Evolutionary conservation across 768 basidiomycete genomes (phyloP).

Genomic region (Calocera viscosa): DNA sequence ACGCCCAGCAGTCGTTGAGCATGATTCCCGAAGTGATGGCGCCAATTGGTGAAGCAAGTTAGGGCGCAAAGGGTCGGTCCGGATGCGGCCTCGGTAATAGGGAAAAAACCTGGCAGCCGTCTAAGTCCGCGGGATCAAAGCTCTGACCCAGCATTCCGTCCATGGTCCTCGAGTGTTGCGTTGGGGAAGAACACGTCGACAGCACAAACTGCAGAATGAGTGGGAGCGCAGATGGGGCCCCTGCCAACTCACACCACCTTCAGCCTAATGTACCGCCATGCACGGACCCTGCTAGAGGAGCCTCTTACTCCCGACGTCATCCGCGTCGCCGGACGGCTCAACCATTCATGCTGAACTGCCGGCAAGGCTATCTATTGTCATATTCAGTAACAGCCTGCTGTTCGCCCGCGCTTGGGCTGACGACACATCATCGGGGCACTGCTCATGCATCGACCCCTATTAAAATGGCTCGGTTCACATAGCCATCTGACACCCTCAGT

Average conservation of each 20-base stretch:
- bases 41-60: background rate
- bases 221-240: background rate
- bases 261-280: slow-evolving; percentile 3
- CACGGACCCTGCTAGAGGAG: background rate
- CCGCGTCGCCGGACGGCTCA: background rate
- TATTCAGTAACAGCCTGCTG: background rate
- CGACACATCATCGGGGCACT: no score
- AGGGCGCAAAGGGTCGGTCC: background rate
- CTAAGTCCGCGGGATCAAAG: slow-evolving; percentile 8
- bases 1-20: background rate
- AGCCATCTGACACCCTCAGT: no score
- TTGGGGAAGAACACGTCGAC: background rate
- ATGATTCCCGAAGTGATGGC: background rate
- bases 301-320: background rate
- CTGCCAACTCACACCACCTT: background rate
- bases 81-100: background rate
- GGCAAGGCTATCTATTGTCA: background rate
- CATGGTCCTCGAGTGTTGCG: background rate
- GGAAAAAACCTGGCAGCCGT: slow-evolving; percentile 6
- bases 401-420: background rate
- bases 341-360: slow-evolving; percentile 8
- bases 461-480: no score
- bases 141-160: background rate
- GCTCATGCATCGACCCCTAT: no score
- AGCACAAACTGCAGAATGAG: background rate